A percentile compares a stretch with the other conserved stretches of the same genome.
Evolutionary conservation across 2,329 filamentous ascomycete genomes (phyloP).

Genomic region (Fusarium denticulatum): DNA sequence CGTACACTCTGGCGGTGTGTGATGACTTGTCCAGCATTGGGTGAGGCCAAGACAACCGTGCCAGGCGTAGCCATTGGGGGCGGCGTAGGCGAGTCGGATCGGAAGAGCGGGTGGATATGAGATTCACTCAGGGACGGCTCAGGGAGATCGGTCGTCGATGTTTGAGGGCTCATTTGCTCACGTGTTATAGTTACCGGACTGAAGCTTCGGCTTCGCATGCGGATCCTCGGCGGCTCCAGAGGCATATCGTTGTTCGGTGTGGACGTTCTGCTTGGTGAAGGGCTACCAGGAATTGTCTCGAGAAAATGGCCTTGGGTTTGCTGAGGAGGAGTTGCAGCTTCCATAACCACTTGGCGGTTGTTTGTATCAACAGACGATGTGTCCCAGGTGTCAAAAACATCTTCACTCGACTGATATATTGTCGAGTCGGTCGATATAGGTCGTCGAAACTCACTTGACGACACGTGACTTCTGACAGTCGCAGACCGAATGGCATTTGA

Average conservation of each 20-base stretch:
- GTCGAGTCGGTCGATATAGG: constrained; percentile 61
- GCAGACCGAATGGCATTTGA: constrained; percentile 63
- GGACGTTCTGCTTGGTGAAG: constrained; percentile 70
- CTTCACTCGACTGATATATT: constrained; percentile 56
- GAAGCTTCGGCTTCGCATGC: constrained; percentile 61
- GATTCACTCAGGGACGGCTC: constrained; percentile 60
- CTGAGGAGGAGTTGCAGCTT: constrained; percentile 57
- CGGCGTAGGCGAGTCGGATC: constrained; percentile 75
- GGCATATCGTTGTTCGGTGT: constrained; percentile 71
- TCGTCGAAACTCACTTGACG: constrained; percentile 57
- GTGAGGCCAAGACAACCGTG: constrained; percentile 76
- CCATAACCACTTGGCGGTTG: constrained; percentile 66
- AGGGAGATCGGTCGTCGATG: constrained; percentile 62
- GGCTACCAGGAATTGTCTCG: constrained; percentile 77
- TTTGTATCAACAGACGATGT: constrained; percentile 73
- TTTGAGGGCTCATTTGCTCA: constrained; percentile 41
- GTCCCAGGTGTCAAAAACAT: constrained; percentile 80
- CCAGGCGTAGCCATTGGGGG: constrained; percentile 73
- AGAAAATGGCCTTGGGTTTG: constrained; percentile 63
- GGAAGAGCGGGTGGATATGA: constrained; percentile 82
- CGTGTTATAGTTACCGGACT: constrained; percentile 54
- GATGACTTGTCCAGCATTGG: constrained; percentile 73
- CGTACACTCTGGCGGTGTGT: constrained; percentile 62
- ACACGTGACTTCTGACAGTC: constrained; percentile 65
- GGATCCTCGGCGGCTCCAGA: constrained; percentile 58